A percentile compares a stretch with the other conserved stretches of the same genome.
These are phyloP conservation scores for Tylopilus subfusipes DNA, from an alignment of 768 basidiomycete species.

Conservation along the genomic window DNA sequence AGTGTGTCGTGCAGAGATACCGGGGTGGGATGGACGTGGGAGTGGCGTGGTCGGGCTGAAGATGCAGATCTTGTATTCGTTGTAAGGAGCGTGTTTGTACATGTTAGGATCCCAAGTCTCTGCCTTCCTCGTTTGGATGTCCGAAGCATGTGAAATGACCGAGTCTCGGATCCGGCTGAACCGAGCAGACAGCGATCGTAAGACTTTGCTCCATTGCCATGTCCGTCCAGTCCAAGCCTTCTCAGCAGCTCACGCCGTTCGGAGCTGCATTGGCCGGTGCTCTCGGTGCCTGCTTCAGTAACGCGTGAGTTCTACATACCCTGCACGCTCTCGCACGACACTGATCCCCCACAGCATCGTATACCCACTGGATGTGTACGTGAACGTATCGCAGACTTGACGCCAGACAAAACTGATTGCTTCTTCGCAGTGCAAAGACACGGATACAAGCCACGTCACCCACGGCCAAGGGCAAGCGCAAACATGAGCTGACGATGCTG, in stretches of 20 bases:
- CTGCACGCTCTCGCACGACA: constrained; percentile 2
- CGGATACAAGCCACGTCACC: constrained; percentile 80
- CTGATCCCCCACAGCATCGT: constrained; percentile 56
- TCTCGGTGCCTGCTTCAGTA: constrained; percentile 88
- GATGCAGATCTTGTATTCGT: constrained; percentile 31
- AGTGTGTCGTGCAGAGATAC: constrained; percentile 63
- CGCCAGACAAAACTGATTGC: neutral
- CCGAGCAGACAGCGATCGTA: neutral
- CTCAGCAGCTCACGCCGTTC: constrained; percentile 72
- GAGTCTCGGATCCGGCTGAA: neutral
- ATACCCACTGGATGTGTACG: constrained; percentile 94
- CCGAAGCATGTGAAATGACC: constrained; percentile 1
- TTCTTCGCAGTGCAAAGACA: constrained; percentile 74
- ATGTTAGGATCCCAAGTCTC: constrained; percentile 18
- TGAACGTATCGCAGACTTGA: neutral
- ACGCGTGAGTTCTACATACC: constrained; percentile 61
- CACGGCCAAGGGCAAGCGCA: constrained; percentile 51
- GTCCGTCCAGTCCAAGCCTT: constrained; percentile 42
- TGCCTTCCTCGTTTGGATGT: neutral
- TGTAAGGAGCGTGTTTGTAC: constrained; percentile 19
- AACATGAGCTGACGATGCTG: constrained; percentile 52
- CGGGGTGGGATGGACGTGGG: constrained; percentile 68
- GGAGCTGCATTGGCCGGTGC: constrained; percentile 91
- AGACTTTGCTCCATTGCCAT: constrained; percentile 21
- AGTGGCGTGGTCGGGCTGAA: constrained; percentile 65